phyloP scores from a whole-genome alignment of 2,329 filamentous ascomycete genomes.

The Fusarium solani-melongenae region DNA sequence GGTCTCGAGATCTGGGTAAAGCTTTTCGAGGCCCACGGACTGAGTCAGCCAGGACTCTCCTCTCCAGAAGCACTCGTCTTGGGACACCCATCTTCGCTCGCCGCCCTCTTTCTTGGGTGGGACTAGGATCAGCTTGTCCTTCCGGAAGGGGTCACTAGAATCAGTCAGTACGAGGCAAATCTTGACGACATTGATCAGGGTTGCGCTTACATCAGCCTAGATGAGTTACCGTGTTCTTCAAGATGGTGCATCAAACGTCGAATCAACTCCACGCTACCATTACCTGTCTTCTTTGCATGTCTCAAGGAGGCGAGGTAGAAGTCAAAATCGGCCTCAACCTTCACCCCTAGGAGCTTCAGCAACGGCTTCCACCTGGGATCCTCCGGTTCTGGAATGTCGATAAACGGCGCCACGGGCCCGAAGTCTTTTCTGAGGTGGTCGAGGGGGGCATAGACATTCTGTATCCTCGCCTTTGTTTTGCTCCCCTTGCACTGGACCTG shows the following conservation, averaged over 20 bases:
- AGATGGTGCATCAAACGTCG: constrained; percentile 1
- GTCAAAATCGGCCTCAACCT: not conserved
- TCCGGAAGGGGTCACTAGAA: not conserved
- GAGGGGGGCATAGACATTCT: not conserved
- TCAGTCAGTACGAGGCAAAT: not conserved
- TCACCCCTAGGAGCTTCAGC: not conserved
- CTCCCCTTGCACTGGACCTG: not conserved
- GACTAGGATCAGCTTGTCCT: not conserved
- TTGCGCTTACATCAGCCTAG: not conserved
- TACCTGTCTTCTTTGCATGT: not conserved
- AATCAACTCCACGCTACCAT: not conserved
- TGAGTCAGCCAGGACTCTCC: constrained; percentile 8
- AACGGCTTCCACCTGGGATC: not conserved
- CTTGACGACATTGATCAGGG: not conserved
- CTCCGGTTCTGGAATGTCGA: constrained; percentile 10
- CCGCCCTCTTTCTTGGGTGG: not conserved
- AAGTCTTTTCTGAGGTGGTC: not conserved
- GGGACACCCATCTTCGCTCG: not conserved
- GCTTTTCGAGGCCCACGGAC: not conserved
- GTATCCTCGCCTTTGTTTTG: not conserved
- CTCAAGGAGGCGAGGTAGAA: constrained; percentile 4
- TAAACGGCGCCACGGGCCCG: not conserved
- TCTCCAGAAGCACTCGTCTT: constrained; percentile 2
- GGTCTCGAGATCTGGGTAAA: constrained; percentile 9
- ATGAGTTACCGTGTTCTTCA: not conserved